Base-by-base conservation (phyloP, 768 basidiomycete genomes). In the Hemileccinum impolitum region DNA sequence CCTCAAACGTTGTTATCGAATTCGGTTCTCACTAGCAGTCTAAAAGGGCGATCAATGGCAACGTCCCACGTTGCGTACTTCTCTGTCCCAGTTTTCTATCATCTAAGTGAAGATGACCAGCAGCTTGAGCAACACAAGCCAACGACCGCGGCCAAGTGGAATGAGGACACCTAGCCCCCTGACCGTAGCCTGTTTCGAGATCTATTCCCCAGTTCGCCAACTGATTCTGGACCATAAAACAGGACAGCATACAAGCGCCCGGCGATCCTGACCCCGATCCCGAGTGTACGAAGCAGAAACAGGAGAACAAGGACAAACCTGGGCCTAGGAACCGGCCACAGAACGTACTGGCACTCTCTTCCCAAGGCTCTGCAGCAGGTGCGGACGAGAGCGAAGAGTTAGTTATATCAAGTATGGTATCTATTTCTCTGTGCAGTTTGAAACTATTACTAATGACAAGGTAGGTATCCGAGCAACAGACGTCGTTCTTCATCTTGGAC, bases 381-480 rank as follows among this genome's bases (percentile, higher is more conserved):
- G 6, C 12, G 13, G 42, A 30, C 19, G 19, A 18, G n/a, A 19
- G n/a, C 11, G 9, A 50, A 30, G 43, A 44, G 45, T 36, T 13
- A 4, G 26, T 41, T 45, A 42, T 42, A 17, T 18, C 43, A 1
- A 28, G 51, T 52, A 39, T 10, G 38, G 34, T 17, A 26, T 25
- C 42, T 18, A 8, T 32, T 47, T 19, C 11, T 21, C 13, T 10
- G 4, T 10, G 3, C 12, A 19, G 7, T 32, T 43, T 19, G 13
- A 14, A 14, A 37, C 14, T 5, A 7, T 32, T 6, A 13, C 28
- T 26, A 17, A 43, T 2, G 23, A 7, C n/a, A 40, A 19, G 19
- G 23, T 25, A 52, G 51, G 32, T 23, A 48, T 52, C 26, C 47
- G 19, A 7, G 48, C 39, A n/a, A 42, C 43, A 23, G 34, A 50